Conservation (phyloP, 2,329 filamentous ascomycete genomes). For the Ascochyta fabae region DNA sequence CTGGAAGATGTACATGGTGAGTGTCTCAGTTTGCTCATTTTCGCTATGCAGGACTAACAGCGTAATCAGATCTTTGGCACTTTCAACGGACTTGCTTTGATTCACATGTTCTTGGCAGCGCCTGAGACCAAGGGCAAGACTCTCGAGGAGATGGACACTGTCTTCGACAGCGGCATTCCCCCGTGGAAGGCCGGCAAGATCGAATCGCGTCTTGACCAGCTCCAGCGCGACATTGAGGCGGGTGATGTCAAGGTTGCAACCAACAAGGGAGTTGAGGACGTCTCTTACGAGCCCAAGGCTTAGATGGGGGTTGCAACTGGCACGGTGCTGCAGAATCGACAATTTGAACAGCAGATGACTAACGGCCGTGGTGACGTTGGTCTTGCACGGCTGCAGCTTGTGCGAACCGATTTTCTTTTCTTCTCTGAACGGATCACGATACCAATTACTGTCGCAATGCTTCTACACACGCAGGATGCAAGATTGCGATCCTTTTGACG, state of each 20-base stretch:
- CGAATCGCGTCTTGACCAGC: conserved; percentile 44
- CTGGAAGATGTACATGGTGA: conserved; percentile 52
- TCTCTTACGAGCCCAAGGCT: conserved; percentile 28
- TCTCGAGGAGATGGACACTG: conserved; percentile 51
- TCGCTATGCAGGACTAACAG: not conserved
- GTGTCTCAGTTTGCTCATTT: not conserved
- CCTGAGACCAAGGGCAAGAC: conserved; percentile 52
- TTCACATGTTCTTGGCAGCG: conserved; percentile 50
- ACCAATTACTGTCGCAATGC: not conserved
- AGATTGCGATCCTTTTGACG: not conserved
- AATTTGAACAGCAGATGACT: not conserved
- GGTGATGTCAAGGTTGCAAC: conserved; percentile 40
- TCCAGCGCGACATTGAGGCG: conserved; percentile 46
- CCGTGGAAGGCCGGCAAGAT: conserved; percentile 43
- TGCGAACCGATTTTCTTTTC: not conserved
- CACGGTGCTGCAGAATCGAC: not conserved
- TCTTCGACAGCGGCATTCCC: conserved; percentile 47
- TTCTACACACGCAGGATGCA: not conserved
- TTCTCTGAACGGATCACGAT: not conserved
- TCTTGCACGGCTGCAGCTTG: not conserved
- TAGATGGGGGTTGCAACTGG: not conserved
- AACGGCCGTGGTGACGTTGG: not conserved
- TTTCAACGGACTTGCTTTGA: conserved; percentile 47
- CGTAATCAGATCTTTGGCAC: conserved; percentile 40
- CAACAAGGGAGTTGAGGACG: conserved; percentile 18